A percentile compares a stretch with the other conserved stretches of the same genome.
phyloP scores from a whole-genome alignment of 2,329 filamentous ascomycete species.

The Sporothrix sp. region DNA sequence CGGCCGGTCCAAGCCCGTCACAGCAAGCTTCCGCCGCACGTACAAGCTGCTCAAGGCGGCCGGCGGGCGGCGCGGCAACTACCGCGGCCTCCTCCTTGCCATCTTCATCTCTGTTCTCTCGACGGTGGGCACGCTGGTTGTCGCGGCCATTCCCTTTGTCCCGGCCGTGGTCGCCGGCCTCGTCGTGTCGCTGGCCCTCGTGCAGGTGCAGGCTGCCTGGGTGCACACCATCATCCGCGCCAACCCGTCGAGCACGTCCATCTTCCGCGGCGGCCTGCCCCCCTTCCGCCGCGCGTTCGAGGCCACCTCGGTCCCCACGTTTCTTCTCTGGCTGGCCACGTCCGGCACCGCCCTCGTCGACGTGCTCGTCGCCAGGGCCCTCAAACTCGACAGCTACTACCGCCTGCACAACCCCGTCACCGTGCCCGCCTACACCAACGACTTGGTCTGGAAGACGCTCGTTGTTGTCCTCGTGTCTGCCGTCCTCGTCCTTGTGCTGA shows the following conservation, averaged over 20 bases:
- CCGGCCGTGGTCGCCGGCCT: conserved; percentile 33
- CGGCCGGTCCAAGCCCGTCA: conserved; percentile 32
- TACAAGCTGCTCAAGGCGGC: conserved; percentile 47
- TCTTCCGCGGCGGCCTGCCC: conserved; percentile 61
- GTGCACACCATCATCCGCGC: conserved; percentile 73
- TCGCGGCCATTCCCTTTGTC: conserved; percentile 32
- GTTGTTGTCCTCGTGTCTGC: conserved; percentile 37
- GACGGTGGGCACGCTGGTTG: conserved; percentile 31
- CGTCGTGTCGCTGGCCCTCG: conserved; percentile 49
- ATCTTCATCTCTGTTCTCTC: conserved; percentile 29
- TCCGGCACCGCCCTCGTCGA: conserved; percentile 42
- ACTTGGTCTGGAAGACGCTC: conserved; percentile 36
- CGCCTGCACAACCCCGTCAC: conserved; percentile 28
- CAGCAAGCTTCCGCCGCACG: conserved; percentile 41
- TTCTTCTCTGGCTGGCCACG: conserved; percentile 50
- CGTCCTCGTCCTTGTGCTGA: conserved; percentile 48
- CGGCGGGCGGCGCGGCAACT: conserved; percentile 55
- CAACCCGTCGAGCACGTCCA: conserved; percentile 45
- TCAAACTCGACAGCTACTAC: conserved; percentile 36
- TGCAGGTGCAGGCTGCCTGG: conserved; percentile 67
- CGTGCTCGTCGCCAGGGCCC: conserved; percentile 33
- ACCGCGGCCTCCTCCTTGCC: conserved; percentile 55
- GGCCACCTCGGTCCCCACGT: conserved; percentile 58
- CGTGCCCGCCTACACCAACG: conserved; percentile 29
- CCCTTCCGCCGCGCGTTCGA: conserved; percentile 53